phyloP scores from a whole-genome alignment of 495 filamentous ascomycete species.

The Talaromyces liani region DNA sequence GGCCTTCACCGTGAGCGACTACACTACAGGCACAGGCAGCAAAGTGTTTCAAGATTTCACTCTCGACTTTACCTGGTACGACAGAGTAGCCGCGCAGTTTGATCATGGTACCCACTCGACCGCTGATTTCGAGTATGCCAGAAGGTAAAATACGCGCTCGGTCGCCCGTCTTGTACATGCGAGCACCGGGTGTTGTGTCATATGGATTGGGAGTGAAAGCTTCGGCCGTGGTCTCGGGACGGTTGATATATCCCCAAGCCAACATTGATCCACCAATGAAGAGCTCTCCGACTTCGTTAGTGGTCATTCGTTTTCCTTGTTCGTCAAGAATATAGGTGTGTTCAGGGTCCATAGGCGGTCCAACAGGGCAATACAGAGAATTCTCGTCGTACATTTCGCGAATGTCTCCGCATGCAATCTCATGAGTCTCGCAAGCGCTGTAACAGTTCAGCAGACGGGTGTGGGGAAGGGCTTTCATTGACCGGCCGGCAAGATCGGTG shows the following conservation, averaged over 20 bases:
- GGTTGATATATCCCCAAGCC: conserved; percentile 75
- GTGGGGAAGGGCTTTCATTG: conserved; percentile 52
- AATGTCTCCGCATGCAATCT: conserved; percentile 65
- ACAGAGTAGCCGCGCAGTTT: conserved; percentile 76
- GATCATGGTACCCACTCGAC: conserved; percentile 70
- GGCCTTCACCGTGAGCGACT: conserved; percentile 54
- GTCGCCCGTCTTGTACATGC: conserved; percentile 81
- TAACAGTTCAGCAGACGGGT: conserved; percentile 62
- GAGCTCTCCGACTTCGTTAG: conserved; percentile 70
- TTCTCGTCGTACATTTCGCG: conserved; percentile 49
- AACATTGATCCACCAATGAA: conserved; percentile 74
- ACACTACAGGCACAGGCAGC: conserved; percentile 55
- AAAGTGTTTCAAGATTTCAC: conserved; percentile 50
- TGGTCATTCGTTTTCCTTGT: conserved; percentile 44
- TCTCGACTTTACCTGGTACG: conserved; percentile 72
- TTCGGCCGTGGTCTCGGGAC: conserved; percentile 63
- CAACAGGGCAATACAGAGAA: conserved; percentile 52
- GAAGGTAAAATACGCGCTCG: conserved; percentile 60
- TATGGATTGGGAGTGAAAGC: conserved; percentile 63
- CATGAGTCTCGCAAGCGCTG: conserved; percentile 65
- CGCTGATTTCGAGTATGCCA: conserved; percentile 72
- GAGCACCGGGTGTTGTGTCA: conserved; percentile 36
- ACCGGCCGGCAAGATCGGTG: conserved; percentile 54
- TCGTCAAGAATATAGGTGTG: conserved; percentile 57
- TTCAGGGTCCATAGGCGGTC: conserved; percentile 48